Evolutionary conservation across 1,139 yeast species (phyloP), one percentile per base, ranked within the genome.

Genomic region (Lodderomyces beijingensis): DNA sequence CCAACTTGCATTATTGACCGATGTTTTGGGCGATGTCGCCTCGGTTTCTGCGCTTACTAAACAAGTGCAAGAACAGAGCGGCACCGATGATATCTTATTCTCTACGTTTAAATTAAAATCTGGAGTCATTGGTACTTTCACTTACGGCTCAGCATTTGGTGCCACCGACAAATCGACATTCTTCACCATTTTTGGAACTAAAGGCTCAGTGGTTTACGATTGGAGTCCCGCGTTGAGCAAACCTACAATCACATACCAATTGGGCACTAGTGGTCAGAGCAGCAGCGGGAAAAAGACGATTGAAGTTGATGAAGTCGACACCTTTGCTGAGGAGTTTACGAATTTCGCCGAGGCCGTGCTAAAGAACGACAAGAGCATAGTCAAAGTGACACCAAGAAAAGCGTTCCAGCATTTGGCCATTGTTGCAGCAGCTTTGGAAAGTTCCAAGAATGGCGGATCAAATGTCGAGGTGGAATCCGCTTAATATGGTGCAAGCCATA

Each of bases 391-490:
- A 12, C 94, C 95, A 15, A 79, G 74, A 42, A 71, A 67, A 41
- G 88, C 94, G 8, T 88, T 83, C 77, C 96, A 88, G 58, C 96
- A 89, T 56, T 76, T 88, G 57, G 95, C 96, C 7, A 74, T 86
- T 46, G 77, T 89, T 38, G 93, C 77, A 35, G 96, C 96, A 27
- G 84, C 86, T 41, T 59, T 89, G 30, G 80, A 82, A 42, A 80
- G 93, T 38, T 74, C 88, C 25, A 54, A 68, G 27, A 60, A 69
- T 31, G 64, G 67, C 35, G 95, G 95, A 44, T 57, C 63, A 35
- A 59, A 72, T 27, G 79, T 79, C 20, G 56, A 56, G 36, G 83
- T 86, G 21, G 66, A 55, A 44, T 36, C 31, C 15, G 51, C 53
- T 19, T 45, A 41, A 23, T 10, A 23, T 7, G 12, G 6, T 12